Percentiles rank a stretch among this genome's conserved stretches.
Evolutionary conservation across 495 filamentous ascomycete species (phyloP).

Genomic region (Aspergillus heteromorphus): DNA sequence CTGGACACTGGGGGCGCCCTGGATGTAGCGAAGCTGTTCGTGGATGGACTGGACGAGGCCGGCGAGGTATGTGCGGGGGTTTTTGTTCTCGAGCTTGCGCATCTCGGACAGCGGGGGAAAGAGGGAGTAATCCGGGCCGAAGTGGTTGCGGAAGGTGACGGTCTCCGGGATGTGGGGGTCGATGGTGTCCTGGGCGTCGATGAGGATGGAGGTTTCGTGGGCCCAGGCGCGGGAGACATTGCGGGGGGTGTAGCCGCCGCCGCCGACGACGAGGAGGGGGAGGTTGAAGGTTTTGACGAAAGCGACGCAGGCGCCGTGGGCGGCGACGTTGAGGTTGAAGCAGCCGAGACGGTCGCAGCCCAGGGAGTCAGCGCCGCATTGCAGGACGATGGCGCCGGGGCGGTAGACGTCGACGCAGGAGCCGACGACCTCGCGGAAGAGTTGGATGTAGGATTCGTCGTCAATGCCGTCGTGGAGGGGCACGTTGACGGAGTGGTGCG

Average conservation of each 20-base stretch:
- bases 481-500: constrained; percentile 62
- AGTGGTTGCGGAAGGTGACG: constrained; percentile 73
- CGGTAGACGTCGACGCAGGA: constrained; percentile 69
- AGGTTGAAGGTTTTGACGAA: constrained; percentile 73
- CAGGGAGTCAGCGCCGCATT: constrained; percentile 94
- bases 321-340: constrained; percentile 93
- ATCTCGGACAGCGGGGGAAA: constrained; percentile 72
- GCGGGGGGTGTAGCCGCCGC: constrained; percentile 94
- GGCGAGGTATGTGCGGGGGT: constrained; percentile 67
- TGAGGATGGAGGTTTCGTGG: constrained; percentile 87
- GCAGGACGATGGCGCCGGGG: constrained; percentile 84
- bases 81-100: constrained; percentile 68
- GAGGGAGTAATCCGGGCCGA: constrained; percentile 71
- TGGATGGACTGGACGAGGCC: constrained; percentile 67
- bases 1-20: constrained; percentile 81
- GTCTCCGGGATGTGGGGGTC: constrained; percentile 66
- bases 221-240: constrained; percentile 97
- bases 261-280: constrained; percentile 84
- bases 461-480: constrained; percentile 78
- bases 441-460: constrained; percentile 78
- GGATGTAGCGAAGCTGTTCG: constrained; percentile 83
- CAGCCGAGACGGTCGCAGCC: constrained; percentile 89
- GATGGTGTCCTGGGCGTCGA: constrained; percentile 66
- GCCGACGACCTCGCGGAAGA: constrained; percentile 78
- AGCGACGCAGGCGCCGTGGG: constrained; percentile 85